These are phyloP conservation scores for Fusarium drepaniforme DNA, from an alignment of 2,329 filamentous ascomycete species.

Conservation along the genomic window DNA sequence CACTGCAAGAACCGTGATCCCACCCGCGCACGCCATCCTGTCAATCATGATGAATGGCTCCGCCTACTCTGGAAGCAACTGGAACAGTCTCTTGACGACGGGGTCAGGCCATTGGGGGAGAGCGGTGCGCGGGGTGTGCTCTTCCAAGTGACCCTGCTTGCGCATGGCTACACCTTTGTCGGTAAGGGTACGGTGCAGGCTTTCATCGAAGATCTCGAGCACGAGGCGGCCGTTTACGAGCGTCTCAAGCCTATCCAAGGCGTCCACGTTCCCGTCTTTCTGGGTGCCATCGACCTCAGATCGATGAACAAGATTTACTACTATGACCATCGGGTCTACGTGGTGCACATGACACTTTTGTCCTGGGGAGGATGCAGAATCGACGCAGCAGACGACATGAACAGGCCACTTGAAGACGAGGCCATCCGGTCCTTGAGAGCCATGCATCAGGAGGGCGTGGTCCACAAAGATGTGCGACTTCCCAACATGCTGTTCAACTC, in stretches of 20 bases:
- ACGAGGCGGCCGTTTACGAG: conserved; percentile 47
- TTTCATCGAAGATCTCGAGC: conserved; percentile 49
- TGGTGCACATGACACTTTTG: too few species aligned
- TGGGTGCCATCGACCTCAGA: background rate
- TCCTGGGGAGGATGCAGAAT: too few species aligned
- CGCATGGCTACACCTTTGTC: conserved; percentile 58
- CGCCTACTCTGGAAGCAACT: conserved; percentile 49
- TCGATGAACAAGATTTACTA: too few species aligned
- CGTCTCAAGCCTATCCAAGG: background rate
- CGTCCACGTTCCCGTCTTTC: background rate
- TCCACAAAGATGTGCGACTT: too few species aligned
- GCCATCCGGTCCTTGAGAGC: too few species aligned
- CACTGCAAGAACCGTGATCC: conserved; percentile 40
- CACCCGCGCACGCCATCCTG: conserved; percentile 38
- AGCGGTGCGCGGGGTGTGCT: conserved; percentile 52
- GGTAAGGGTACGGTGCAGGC: conserved; percentile 53
- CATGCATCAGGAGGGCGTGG: too few species aligned
- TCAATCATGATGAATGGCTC: conserved; percentile 45
- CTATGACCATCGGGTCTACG: too few species aligned
- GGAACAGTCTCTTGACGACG: conserved; percentile 43
- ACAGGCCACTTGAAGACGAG: too few species aligned
- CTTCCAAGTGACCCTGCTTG: conserved; percentile 55
- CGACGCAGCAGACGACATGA: too few species aligned
- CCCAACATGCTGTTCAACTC: too few species aligned
- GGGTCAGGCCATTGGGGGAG: conserved; percentile 39